Evolutionary conservation across 331 rosid genomes (phyloP), one percentile per base, ranked within the genome.

Genomic region (Quercus tomentella): DNA sequence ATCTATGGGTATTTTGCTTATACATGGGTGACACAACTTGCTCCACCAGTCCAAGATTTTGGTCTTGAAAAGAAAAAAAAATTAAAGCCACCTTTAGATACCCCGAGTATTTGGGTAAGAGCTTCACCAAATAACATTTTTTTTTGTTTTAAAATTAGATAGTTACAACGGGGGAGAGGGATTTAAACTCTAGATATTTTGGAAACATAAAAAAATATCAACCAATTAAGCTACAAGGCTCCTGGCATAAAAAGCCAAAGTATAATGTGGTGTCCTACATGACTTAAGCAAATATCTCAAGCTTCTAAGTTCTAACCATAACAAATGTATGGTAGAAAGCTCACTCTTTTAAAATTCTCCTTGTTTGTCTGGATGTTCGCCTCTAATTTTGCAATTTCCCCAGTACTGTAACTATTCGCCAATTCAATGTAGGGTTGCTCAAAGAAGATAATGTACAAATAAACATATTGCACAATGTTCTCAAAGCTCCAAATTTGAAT

Each of bases 1-100:
- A 76, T 84, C 98, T 89, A 87, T 92, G 96, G 74, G 92, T 94
- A 84, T 94, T 94, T 35, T 87, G 88, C 84, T 94, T 94, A 77
- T 92, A 88, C 91, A 90, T 80, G 73, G 93, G 92, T 22, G 89
- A 87, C 43, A 92, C 76, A 79, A 87, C 94, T 81, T 92, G 96
- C 83, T 89, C 89, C 84, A 92, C 93, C 65, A 90, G 84, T 74
- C 94, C 97, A 76, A 88, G 85, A 82, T 90, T 94, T 92, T 84
- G 81, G 83, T 92, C 96, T 93, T 92, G 88, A 73, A 63, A 78
- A 60, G 72, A 57, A 61, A 57, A 43, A 43, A 70, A 37, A 37
- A 37, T 7, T 57, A 67, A 21, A 70, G 37, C 79, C 61, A 45
- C 25, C 30, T 55, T 86, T 70, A 63, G 74, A 67, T 58, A 82